Evolutionary conservation across 306 rosid species (phyloP).

Genomic region (Rosa multiflora): DNA sequence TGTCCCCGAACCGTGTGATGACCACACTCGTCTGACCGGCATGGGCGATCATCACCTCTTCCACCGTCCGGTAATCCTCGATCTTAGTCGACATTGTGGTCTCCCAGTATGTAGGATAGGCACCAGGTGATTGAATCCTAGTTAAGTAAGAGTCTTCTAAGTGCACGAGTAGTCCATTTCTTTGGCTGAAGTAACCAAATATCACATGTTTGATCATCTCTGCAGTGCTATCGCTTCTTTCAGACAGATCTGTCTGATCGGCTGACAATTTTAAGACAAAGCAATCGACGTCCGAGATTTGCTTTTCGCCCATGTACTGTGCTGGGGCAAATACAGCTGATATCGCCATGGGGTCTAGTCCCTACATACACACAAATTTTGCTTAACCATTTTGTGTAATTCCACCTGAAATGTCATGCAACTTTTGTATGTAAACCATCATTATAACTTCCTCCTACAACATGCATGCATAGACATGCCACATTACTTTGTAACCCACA

Average conservation of each 20-base stretch:
- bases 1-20: conserved; percentile 81
- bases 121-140: conserved; percentile 85
- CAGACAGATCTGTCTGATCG: conserved; percentile 65
- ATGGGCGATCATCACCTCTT: conserved; percentile 83
- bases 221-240: conserved; percentile 82
- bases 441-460: background rate
- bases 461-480: background rate
- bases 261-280: conserved; percentile 76
- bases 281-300: conserved; percentile 62
- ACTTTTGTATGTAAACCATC: background rate
- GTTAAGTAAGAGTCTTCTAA: conserved; percentile 86
- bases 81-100: conserved; percentile 83
- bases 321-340: conserved; percentile 71
- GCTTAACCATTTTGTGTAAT: background rate
- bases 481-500: background rate
- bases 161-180: conserved; percentile 67
- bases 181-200: conserved; percentile 89
- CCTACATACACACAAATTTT: conserved; percentile 39
- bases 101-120: conserved; percentile 86
- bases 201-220: conserved; percentile 89
- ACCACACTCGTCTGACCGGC: conserved; percentile 61
- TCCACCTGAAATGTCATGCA: background rate
- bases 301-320: conserved; percentile 85
- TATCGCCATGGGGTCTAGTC: conserved; percentile 83
- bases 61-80: conserved; percentile 65